A percentile compares a stretch with the other conserved stretches of the same genome.
Conservation (phyloP, 2,329 filamentous ascomycete genomes). For the Chaetomium globosum region DNA sequence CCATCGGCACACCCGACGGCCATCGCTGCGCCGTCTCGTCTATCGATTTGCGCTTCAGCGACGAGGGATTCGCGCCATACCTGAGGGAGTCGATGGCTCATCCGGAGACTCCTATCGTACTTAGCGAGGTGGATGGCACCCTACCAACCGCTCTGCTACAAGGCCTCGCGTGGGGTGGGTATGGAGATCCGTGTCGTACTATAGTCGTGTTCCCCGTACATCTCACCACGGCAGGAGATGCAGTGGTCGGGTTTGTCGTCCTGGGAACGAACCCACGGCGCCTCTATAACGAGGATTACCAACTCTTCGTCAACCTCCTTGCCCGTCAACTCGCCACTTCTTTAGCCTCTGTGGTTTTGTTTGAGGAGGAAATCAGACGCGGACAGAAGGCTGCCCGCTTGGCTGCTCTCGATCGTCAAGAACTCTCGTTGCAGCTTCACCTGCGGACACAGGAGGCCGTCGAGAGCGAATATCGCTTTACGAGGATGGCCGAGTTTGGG, state of each 20-base stretch:
- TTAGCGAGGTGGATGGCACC: slow-evolving; percentile 68
- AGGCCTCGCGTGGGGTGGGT: slow-evolving; percentile 70
- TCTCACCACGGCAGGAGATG: slow-evolving; percentile 70
- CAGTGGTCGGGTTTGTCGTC: slow-evolving; percentile 75
- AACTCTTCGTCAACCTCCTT: slow-evolving; percentile 73
- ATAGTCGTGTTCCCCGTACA: slow-evolving; percentile 79
- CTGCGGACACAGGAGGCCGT: slow-evolving; percentile 63
- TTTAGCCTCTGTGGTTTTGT: slow-evolving; percentile 77
- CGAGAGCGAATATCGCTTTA: slow-evolving; percentile 76
- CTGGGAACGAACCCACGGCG: slow-evolving; percentile 77
- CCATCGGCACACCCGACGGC: slow-evolving; percentile 66
- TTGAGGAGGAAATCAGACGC: slow-evolving; percentile 78
- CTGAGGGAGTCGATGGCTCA: slow-evolving; percentile 74
- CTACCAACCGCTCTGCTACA: slow-evolving; percentile 66
- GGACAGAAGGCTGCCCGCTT: slow-evolving; percentile 73
- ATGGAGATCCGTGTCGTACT: slow-evolving; percentile 68
- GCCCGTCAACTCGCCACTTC: slow-evolving; percentile 77
- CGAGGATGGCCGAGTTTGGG: slow-evolving; percentile 80
- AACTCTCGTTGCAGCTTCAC: slow-evolving; percentile 74
- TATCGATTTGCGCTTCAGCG: slow-evolving; percentile 70
- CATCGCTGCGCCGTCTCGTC: slow-evolving; percentile 63
- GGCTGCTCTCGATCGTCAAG: slow-evolving; percentile 74
- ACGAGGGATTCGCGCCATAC: slow-evolving; percentile 73
- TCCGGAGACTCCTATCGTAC: slow-evolving; percentile 65
- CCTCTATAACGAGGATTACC: slow-evolving; percentile 79